Percentiles rank a stretch among this genome's conserved stretches.
These are phyloP conservation scores for Tardiomyces digboiensis DNA, from an alignment of 1,139 yeast species.

Conservation along the genomic window DNA sequence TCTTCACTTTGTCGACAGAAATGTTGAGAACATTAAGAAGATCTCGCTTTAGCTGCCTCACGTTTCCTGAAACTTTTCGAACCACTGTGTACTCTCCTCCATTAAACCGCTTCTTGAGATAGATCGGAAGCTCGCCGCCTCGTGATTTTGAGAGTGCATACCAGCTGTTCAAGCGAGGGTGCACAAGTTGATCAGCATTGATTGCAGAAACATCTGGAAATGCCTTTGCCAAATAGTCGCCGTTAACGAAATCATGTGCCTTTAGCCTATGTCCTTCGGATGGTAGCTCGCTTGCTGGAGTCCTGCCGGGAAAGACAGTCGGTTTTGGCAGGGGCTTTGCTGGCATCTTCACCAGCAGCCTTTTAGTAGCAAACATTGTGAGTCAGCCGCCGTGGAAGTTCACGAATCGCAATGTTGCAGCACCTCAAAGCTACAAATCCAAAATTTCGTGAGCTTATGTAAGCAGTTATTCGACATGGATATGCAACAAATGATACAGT, in stretches of 20 bases:
- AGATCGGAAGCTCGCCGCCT: constrained; percentile 27
- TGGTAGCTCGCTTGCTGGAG: background rate
- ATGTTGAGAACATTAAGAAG: constrained; percentile 17
- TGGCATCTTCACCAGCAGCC: background rate
- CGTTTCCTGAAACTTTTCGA: constrained; percentile 24
- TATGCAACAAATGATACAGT: too few relatives aligned
- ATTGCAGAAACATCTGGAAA: background rate
- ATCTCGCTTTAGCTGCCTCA: constrained; percentile 22
- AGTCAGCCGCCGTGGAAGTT: too few relatives aligned
- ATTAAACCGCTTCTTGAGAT: constrained; percentile 23
- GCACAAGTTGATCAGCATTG: background rate
- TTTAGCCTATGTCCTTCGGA: background rate
- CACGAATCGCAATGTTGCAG: too few relatives aligned
- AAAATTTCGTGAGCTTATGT: background rate
- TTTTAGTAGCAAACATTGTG: background rate
- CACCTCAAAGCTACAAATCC: too few relatives aligned
- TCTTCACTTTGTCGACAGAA: constrained; percentile 20
- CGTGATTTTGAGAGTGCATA: constrained; percentile 9
- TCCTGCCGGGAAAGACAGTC: background rate
- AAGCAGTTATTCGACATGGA: too few relatives aligned
- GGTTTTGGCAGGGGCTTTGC: constrained; percentile 1
- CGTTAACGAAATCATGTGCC: background rate
- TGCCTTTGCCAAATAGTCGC: background rate
- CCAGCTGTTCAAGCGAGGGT: background rate
- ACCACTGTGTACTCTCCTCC: constrained; percentile 26